Evolutionary conservation across 2,329 filamentous ascomycete genomes (phyloP).

Genomic region (Colletotrichum sp.): DNA sequence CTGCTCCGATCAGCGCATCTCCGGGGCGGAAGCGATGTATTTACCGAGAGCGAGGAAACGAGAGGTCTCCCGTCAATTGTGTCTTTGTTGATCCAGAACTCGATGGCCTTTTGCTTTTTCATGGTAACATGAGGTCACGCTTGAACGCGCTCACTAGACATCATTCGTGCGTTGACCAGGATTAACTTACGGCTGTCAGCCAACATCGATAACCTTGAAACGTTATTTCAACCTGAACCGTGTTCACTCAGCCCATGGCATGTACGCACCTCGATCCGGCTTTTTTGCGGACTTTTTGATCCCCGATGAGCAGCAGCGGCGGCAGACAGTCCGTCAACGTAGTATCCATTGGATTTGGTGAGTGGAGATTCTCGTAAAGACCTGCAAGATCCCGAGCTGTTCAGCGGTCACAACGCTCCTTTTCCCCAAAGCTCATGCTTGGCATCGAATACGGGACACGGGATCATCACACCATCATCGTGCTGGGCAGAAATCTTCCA

Average conservation of each 20-base stretch:
- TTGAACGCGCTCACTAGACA: not conserved
- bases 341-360: not conserved
- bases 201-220: not conserved
- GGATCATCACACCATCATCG: not conserved
- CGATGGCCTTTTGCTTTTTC: not conserved
- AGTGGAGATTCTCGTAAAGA: not conserved
- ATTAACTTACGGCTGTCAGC: not conserved
- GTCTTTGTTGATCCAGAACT: not conserved
- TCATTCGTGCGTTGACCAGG: not conserved
- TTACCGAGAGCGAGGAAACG: not conserved
- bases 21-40: not conserved
- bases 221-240: not conserved
- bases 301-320: not conserved
- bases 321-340: not conserved
- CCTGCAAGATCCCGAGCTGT: not conserved
- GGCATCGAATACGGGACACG: not conserved
- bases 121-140: not conserved
- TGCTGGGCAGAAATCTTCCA: not conserved
- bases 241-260: accelerated
- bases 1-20: not conserved
- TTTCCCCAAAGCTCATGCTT: not conserved
- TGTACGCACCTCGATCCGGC: not conserved
- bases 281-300: not conserved
- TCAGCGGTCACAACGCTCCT: not conserved
- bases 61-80: not conserved